A percentile compares a stretch with the other conserved stretches of the same genome.
phyloP scores from a whole-genome alignment of 768 basidiomycete species.

The Lentinula boryana region DNA sequence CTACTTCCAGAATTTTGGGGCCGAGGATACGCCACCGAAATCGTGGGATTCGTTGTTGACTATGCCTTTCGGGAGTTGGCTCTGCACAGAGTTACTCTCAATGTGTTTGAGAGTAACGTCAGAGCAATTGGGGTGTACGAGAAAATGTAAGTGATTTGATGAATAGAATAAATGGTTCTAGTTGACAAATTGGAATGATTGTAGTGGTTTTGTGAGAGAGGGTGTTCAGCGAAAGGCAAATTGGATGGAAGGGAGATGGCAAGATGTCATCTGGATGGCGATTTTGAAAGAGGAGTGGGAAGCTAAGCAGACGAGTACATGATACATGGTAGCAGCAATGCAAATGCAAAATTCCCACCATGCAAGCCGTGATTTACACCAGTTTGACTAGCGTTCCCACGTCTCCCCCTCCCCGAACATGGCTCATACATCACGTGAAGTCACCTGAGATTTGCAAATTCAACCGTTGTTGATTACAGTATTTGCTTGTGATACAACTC shows the following conservation, averaged over 20 bases:
- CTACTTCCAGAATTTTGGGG: slow-evolving; percentile 26
- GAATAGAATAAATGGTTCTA: neutral
- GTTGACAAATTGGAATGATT: neutral
- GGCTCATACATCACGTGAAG: no score
- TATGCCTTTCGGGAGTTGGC: slow-evolving; percentile 32
- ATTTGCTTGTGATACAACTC: no score
- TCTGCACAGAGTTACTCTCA: slow-evolving; percentile 34
- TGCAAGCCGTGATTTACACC: no score
- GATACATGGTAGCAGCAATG: neutral
- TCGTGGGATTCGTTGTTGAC: slow-evolving; percentile 32
- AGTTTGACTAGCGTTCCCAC: no score
- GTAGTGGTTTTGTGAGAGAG: slow-evolving; percentile 35
- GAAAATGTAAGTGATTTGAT: slow-evolving; percentile 28
- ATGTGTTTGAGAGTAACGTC: slow-evolving; percentile 30
- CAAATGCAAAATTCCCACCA: no score
- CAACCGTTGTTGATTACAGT: no score
- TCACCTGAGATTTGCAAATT: no score
- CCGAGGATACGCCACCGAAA: slow-evolving; percentile 35
- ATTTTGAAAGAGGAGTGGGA: slow-evolving; percentile 36
- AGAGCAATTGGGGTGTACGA: slow-evolving; percentile 33
- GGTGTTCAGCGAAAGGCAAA: slow-evolving; percentile 27
- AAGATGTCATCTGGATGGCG: slow-evolving; percentile 31
- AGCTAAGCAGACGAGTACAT: neutral
- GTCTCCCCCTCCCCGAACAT: no score
- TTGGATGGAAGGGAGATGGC: slow-evolving; percentile 29